These are phyloP conservation scores for Rhizopogon sp. DNA, from an alignment of 768 basidiomycete species.

Conservation along the genomic window DNA sequence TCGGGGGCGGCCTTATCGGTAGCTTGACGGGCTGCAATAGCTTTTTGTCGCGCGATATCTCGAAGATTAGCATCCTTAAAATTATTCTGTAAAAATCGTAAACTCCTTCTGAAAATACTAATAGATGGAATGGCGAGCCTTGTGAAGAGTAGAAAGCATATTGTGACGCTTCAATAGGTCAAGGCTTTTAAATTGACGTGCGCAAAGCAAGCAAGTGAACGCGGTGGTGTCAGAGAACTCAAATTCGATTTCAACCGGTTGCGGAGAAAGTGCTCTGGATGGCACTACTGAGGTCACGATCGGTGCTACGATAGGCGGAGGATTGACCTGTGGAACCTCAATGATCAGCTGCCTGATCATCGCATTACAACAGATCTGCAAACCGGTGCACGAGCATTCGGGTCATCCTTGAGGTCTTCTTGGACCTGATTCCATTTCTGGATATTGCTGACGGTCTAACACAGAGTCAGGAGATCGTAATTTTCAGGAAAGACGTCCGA, in stretches of 20 bases:
- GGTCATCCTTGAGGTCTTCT: constrained; percentile 65
- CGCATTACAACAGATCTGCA: constrained; percentile 11
- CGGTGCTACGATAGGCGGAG: constrained; percentile 4
- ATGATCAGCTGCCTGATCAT: constrained; percentile 4
- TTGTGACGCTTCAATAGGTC: constrained; percentile 89
- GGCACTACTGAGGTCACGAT: constrained; percentile 11
- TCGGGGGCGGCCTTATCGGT: constrained; percentile 10
- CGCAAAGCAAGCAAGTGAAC: constrained; percentile 85
- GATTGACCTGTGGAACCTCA: constrained; percentile 8
- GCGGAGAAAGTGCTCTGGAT: constrained; percentile 30
- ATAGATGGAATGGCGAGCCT: constrained; percentile 56
- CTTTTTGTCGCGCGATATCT: constrained; percentile 71
- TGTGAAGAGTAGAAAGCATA: constrained; percentile 92
- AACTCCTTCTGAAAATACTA: constrained; percentile 22
- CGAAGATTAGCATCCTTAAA: constrained; percentile 67
- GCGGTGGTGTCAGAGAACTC: constrained; percentile 77
- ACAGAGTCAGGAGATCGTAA: neutral
- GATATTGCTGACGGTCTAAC: constrained; percentile 83
- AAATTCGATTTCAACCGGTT: constrained; percentile 55
- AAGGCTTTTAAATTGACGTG: constrained; percentile 85
- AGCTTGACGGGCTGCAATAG: constrained; percentile 37
- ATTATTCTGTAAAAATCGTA: constrained; percentile 66
- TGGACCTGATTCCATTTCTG: constrained; percentile 97
- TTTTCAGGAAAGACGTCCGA: neutral
- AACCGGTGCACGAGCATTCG: constrained; percentile 20